Evolutionary conservation across 192 early-diverging fungal species (phyloP).

Genomic region (Coemansia sp.): DNA sequence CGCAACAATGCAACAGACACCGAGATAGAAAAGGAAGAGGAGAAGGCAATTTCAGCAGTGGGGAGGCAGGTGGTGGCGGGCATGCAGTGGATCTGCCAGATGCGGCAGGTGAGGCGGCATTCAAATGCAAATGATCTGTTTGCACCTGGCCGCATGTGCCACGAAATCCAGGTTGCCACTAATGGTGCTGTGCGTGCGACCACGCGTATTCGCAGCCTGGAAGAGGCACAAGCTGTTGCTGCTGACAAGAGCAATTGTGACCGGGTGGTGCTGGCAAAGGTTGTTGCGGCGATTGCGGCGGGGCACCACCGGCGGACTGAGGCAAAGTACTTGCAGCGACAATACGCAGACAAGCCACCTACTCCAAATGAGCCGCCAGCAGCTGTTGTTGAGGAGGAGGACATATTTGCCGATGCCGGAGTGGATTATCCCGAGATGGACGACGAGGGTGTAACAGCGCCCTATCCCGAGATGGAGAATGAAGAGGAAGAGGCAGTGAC

Average conservation of each 20-base stretch:
- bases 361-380: slow-evolving; percentile 17
- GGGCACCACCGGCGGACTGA: slow-evolving; percentile 16
- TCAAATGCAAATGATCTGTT: slow-evolving; percentile 67
- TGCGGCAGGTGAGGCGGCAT: slow-evolving; percentile 52
- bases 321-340: neutral
- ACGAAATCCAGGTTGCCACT: slow-evolving; percentile 57
- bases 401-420: slow-evolving; percentile 88
- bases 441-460: neutral
- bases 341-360: neutral
- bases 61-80: slow-evolving; percentile 26
- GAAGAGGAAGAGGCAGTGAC: neutral
- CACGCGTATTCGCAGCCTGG: slow-evolving; percentile 68
- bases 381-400: slow-evolving; percentile 50
- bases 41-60: neutral
- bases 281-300: slow-evolving; percentile 48
- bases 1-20: slow-evolving; percentile 52
- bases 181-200: slow-evolving; percentile 66
- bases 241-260: neutral
- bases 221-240: slow-evolving; percentile 48
- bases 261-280: slow-evolving; percentile 20
- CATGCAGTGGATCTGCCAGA: slow-evolving; percentile 27
- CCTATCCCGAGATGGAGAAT: neutral
- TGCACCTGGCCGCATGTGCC: slow-evolving; percentile 71
- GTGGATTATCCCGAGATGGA: slow-evolving; percentile 57
- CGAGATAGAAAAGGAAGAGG: neutral